Conservation (phyloP, 257 asterid species). For the Primulina huaijiensis region DNA sequence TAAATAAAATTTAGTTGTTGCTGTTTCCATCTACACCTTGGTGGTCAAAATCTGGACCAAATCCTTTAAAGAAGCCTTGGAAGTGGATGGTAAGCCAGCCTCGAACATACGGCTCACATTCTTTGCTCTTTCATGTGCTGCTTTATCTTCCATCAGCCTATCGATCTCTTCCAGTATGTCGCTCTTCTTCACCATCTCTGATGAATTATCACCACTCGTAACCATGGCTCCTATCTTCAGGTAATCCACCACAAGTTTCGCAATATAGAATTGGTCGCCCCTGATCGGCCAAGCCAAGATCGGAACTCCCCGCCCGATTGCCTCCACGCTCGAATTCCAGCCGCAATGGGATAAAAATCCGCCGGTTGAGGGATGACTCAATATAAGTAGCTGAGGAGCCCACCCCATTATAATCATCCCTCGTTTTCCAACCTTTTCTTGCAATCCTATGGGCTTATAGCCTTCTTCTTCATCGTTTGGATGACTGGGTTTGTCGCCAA, state of each 20-base stretch:
- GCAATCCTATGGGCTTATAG: conserved; percentile 46
- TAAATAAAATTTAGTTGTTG: too few relatives aligned
- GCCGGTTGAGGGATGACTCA: conserved; percentile 58
- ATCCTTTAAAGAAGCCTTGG: conserved; percentile 47
- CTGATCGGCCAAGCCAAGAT: conserved; percentile 76
- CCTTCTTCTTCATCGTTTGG: conserved; percentile 35
- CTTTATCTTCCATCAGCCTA: conserved; percentile 47
- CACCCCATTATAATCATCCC: conserved; percentile 66
- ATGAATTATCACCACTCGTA: conserved; percentile 28
- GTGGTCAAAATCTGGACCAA: conserved; percentile 34
- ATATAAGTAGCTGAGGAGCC: conserved; percentile 67
- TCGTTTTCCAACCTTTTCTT: conserved; percentile 40
- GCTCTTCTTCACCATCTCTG: conserved; percentile 41
- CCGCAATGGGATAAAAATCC: conserved; percentile 76
- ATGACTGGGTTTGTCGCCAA: conserved; percentile 24
- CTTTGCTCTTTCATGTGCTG: conserved; percentile 38
- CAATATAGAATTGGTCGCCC: conserved; percentile 67
- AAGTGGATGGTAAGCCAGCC: conserved; percentile 49
- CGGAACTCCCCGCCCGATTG: conserved; percentile 59
- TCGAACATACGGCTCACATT: conserved; percentile 34
- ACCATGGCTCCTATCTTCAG: conserved; percentile 46
- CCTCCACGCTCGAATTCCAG: conserved; percentile 71
- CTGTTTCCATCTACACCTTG: neutral
- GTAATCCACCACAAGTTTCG: conserved; percentile 42
- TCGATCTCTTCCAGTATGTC: conserved; percentile 47